Percentiles rank a stretch among this genome's conserved stretches.
Evolutionary conservation across 2,329 filamentous ascomycete species (phyloP).

Genomic region (Ophiostoma novo-ulmi): DNA sequence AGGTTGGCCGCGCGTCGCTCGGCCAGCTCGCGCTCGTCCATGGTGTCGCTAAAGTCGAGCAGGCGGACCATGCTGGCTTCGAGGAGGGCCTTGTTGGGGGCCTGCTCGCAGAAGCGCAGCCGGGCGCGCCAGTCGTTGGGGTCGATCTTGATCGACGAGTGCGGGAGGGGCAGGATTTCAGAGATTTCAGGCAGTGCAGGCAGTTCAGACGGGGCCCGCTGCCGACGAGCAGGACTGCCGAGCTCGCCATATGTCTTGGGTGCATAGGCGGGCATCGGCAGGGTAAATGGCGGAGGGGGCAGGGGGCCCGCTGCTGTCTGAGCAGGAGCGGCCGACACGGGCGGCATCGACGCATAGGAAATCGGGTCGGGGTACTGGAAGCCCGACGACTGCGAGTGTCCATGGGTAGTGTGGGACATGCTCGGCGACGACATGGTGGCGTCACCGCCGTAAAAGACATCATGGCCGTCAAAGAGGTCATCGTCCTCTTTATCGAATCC

Average conservation of each 20-base stretch:
- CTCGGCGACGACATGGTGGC: slow-evolving; percentile 7
- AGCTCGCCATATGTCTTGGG: neutral
- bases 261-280: slow-evolving; percentile 8
- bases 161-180: neutral
- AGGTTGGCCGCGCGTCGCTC: slow-evolving; percentile 27
- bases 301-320: neutral
- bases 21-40: slow-evolving; percentile 20
- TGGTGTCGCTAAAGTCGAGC: slow-evolving; percentile 26
- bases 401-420: neutral
- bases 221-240: neutral
- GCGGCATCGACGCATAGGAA: slow-evolving; percentile 9
- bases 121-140: slow-evolving; percentile 27
- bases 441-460: neutral
- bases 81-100: slow-evolving; percentile 23
- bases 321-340: neutral
- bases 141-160: slow-evolving; percentile 4
- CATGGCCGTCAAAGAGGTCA: neutral
- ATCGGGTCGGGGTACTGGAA: neutral
- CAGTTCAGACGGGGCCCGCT: neutral
- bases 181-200: neutral
- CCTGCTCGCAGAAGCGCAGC: slow-evolving; percentile 27
- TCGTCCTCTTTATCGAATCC: neutral
- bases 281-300: neutral
- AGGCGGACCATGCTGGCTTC: slow-evolving; percentile 26
- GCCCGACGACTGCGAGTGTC: neutral